Evolutionary conservation across 768 basidiomycete species (phyloP).

Genomic region (Podaxis carcinomalis): DNA sequence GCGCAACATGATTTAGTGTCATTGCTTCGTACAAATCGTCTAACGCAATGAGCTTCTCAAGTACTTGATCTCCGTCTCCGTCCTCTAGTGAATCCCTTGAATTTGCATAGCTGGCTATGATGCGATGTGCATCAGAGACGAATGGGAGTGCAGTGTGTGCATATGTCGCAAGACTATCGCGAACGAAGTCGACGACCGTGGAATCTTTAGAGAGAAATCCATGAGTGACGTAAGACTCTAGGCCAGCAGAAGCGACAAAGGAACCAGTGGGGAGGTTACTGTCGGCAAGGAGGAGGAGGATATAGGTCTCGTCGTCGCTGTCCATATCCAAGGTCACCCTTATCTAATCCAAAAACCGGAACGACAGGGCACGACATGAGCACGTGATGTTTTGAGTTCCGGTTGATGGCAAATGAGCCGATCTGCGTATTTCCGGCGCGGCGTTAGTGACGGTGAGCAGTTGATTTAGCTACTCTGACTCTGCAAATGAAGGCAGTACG

Average conservation of each 20-base stretch:
- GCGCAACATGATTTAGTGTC: conserved; percentile 86
- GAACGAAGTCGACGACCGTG: conserved; percentile 54
- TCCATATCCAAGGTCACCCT: conserved; percentile 18
- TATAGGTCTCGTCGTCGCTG: conserved; percentile 52
- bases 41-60: conserved; percentile 47
- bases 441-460: conserved; percentile 15
- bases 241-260: conserved; percentile 90
- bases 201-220: conserved; percentile 62
- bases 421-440: conserved; percentile 19
- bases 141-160: conserved; percentile 75
- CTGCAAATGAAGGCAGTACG: conserved; percentile 28
- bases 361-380: not conserved
- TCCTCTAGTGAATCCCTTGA: not conserved
- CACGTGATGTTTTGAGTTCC: conserved; percentile 5
- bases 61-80: conserved; percentile 19
- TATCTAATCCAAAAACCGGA: not conserved
- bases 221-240: conserved; percentile 88
- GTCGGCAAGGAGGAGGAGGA: conserved; percentile 79
- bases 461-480: not conserved
- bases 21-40: conserved; percentile 81
- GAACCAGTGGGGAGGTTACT: conserved; percentile 96
- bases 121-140: conserved; percentile 65
- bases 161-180: conserved; percentile 74
- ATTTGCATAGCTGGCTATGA: conserved; percentile 24
- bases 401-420: not conserved